phyloP scores from a whole-genome alignment of 306 rosid species.

The Glycyrrhiza uralensis region DNA sequence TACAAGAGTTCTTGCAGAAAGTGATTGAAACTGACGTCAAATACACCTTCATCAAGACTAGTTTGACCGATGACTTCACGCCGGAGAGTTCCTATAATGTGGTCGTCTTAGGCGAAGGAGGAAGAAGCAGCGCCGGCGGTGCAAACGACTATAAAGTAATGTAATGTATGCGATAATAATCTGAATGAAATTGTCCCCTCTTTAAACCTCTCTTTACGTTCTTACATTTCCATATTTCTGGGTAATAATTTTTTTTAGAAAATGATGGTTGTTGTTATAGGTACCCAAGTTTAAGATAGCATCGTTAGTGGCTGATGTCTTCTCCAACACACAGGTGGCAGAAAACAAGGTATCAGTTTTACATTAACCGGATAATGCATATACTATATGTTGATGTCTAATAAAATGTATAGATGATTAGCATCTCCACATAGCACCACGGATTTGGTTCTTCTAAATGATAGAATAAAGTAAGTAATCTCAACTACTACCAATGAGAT shows the following conservation, averaged over 20 bases:
- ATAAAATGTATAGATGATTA: neutral
- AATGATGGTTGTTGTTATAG: constrained; percentile 33
- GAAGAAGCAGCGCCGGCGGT: constrained; percentile 50
- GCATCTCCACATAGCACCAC: neutral
- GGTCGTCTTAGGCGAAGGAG: constrained; percentile 84
- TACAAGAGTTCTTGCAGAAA: constrained; percentile 68
- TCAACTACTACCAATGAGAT: too few relatives aligned
- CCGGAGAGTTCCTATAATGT: constrained; percentile 72
- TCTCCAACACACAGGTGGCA: constrained; percentile 85
- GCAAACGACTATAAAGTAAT: constrained; percentile 98
- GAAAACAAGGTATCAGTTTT: constrained; percentile 75
- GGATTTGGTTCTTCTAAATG: too few relatives aligned
- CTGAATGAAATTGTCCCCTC: constrained; percentile 29
- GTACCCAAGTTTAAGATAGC: constrained; percentile 83
- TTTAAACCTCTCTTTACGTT: neutral
- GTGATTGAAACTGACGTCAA: constrained; percentile 63
- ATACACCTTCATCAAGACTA: constrained; percentile 83
- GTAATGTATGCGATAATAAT: constrained; percentile 91
- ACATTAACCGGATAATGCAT: neutral
- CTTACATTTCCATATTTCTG: constrained; percentile 10
- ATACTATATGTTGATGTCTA: neutral
- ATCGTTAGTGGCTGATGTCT: constrained; percentile 74
- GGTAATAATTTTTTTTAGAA: neutral
- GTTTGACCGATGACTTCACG: constrained; percentile 71
- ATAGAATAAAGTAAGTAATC: too few relatives aligned